phyloP scores from a whole-genome alignment of 257 asterid species.

The Cruciata laevipes region DNA sequence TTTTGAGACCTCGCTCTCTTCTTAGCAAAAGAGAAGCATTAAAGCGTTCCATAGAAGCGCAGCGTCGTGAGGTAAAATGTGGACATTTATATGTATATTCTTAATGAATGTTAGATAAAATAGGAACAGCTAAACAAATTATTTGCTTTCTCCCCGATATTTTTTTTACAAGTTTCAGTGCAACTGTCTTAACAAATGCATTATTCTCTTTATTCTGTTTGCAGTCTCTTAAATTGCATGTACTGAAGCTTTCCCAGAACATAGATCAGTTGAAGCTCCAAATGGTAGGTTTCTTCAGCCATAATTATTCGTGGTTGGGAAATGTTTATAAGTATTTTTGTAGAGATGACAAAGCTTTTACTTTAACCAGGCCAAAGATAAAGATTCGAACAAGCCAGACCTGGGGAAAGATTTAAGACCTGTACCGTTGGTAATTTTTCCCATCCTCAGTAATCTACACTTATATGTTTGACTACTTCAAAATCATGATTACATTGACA shows the following conservation, averaged over 20 bases:
- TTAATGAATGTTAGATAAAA: background rate
- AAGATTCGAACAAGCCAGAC: constrained; percentile 24
- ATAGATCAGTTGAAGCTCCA: constrained; percentile 60
- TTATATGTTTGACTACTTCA: constrained; percentile 6
- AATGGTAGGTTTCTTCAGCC: constrained; percentile 43
- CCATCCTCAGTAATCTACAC: constrained; percentile 8
- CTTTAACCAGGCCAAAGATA: constrained; percentile 46
- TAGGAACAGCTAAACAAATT: background rate
- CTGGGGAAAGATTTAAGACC: constrained; percentile 25
- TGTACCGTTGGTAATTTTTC: constrained; percentile 39
- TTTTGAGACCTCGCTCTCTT: constrained; percentile 86
- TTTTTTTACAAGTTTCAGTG: background rate
- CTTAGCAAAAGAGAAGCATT: constrained; percentile 84
- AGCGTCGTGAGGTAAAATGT: constrained; percentile 67
- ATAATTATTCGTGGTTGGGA: constrained; percentile 1
- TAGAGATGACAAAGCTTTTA: constrained; percentile 11
- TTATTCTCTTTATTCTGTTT: constrained; percentile 28
- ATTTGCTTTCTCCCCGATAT: background rate
- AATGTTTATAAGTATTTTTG: background rate
- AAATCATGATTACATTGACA: constrained; percentile 15
- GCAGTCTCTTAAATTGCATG: constrained; percentile 92
- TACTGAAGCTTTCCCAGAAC: constrained; percentile 70
- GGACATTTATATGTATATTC: background rate
- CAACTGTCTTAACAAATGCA: constrained; percentile 1
- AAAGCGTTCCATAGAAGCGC: constrained; percentile 88